Percentiles rank a stretch among this genome's conserved stretches.
phyloP scores from a whole-genome alignment of 768 basidiomycete species.

The Lentinus brumalis region DNA sequence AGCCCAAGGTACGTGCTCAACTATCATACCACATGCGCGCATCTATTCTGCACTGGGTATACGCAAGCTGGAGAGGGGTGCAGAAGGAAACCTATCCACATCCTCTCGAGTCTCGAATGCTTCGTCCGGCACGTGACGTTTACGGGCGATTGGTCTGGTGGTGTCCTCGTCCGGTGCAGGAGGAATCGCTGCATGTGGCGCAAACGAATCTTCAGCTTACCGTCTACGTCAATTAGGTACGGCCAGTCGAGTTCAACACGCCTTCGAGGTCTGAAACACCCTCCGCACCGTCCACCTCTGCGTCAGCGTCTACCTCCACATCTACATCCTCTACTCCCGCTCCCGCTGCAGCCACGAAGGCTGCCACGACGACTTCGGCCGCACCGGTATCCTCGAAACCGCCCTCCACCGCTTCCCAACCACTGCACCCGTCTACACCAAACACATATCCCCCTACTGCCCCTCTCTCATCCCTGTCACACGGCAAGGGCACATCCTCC shows the following conservation, averaged over 20 bases:
- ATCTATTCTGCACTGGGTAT: too few species aligned
- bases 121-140: too few species aligned
- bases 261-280: constrained; percentile 34
- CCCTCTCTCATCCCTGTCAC: constrained; percentile 33
- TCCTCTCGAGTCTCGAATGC: too few species aligned
- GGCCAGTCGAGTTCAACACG: constrained; percentile 69
- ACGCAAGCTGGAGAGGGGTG: too few species aligned
- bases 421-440: constrained; percentile 37
- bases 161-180: too few species aligned
- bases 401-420: constrained; percentile 40
- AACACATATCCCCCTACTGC: constrained; percentile 46
- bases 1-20: constrained; percentile 56
- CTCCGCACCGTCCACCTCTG: constrained; percentile 6
- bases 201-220: not conserved
- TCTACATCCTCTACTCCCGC: constrained; percentile 29
- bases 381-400: constrained; percentile 22
- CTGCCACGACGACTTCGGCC: constrained; percentile 41
- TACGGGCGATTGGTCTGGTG: too few species aligned
- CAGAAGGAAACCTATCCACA: too few species aligned
- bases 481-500: constrained; percentile 23
- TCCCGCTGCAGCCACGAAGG: constrained; percentile 21
- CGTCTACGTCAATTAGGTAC: constrained; percentile 24
- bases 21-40: not conserved
- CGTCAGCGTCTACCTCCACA: constrained; percentile 21
- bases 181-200: too few species aligned